phyloP scores from a whole-genome alignment of 352 stramenopile species.

The Pythium aristosporum region DNA sequence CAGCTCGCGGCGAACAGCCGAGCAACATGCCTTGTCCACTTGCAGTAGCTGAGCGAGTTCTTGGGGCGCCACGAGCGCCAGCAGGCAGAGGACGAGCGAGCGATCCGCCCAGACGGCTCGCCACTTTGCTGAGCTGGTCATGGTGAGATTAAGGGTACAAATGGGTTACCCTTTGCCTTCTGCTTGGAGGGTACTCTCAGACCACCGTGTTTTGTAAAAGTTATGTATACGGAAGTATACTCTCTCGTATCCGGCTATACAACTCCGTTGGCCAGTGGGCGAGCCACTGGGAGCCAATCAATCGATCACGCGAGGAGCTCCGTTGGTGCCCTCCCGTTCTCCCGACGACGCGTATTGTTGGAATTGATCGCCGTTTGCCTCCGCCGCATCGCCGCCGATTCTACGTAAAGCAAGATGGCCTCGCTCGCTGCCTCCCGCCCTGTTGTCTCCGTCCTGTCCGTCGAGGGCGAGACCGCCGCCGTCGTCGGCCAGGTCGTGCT shows the following conservation, averaged over 20 bases:
- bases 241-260: conserved; percentile 27
- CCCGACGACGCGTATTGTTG: conserved; percentile 36
- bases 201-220: conserved; percentile 23
- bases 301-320: conserved; percentile 1
- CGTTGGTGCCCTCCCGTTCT: neutral
- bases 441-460: conserved; percentile 94
- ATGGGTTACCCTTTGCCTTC: neutral
- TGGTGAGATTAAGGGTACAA: neutral
- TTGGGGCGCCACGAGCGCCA: conserved; percentile 31
- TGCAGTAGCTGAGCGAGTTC: conserved; percentile 27
- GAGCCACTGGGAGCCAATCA: conserved; percentile 26
- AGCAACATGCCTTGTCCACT: conserved; percentile 29
- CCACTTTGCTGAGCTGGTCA: neutral
- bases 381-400: conserved; percentile 44
- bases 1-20: conserved; percentile 23
- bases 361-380: conserved; percentile 63
- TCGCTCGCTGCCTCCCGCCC: conserved; percentile 92
- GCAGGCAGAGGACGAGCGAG: conserved; percentile 28
- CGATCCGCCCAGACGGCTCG: neutral
- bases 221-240: conserved; percentile 1
- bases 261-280: neutral
- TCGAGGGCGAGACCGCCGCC: conserved; percentile 72
- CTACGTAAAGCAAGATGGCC: conserved; percentile 44
- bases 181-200: neutral
- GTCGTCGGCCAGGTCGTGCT: conserved; percentile 91